Percentiles rank a stretch among this genome's conserved stretches.
Conservation (phyloP, 2,329 filamentous ascomycete genomes). For the Blastomyces parvus region DNA sequence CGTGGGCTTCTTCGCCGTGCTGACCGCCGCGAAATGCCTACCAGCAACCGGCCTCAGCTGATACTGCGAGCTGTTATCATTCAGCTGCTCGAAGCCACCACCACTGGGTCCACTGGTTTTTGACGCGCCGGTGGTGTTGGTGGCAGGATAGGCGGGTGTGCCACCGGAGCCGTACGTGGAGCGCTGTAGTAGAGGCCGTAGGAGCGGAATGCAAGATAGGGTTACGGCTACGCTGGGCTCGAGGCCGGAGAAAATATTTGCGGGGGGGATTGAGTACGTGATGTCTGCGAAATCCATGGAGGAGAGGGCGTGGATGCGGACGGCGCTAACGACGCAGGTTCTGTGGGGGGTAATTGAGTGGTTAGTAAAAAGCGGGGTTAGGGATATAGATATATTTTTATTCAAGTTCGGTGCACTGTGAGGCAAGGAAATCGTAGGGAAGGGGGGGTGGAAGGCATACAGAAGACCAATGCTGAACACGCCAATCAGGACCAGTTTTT, state of each 20-base stretch:
- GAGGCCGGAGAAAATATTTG: conserved; percentile 30
- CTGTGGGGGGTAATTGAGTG: conserved; percentile 15
- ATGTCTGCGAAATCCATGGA: conserved; percentile 29
- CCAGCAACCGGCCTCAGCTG: conserved; percentile 19
- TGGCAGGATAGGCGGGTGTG: conserved; percentile 14
- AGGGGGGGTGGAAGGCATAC: conserved; percentile 15
- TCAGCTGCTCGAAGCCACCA: conserved; percentile 21
- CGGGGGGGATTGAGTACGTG: conserved; percentile 27
- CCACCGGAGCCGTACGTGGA: conserved; percentile 16
- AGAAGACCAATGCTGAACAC: conserved; percentile 20
- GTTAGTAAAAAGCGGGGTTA: not conserved
- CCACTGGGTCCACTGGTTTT: not conserved
- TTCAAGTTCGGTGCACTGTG: not conserved
- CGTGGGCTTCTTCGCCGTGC: not conserved
- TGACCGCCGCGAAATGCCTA: conserved; percentile 14
- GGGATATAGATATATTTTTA: not conserved
- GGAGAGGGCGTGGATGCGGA: conserved; percentile 29
- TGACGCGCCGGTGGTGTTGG: not conserved
- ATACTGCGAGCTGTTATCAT: conserved; percentile 24
- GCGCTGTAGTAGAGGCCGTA: conserved; percentile 32
- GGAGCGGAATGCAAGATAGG: conserved; percentile 34
- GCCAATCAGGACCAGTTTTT: conserved; percentile 19
- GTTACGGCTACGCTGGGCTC: conserved; percentile 35
- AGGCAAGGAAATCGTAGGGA: not conserved
- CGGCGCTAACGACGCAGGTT: conserved; percentile 28